Evolutionary conservation across 495 filamentous ascomycete species (phyloP).

Genomic region (Paragyromitra xinjiangensis): DNA sequence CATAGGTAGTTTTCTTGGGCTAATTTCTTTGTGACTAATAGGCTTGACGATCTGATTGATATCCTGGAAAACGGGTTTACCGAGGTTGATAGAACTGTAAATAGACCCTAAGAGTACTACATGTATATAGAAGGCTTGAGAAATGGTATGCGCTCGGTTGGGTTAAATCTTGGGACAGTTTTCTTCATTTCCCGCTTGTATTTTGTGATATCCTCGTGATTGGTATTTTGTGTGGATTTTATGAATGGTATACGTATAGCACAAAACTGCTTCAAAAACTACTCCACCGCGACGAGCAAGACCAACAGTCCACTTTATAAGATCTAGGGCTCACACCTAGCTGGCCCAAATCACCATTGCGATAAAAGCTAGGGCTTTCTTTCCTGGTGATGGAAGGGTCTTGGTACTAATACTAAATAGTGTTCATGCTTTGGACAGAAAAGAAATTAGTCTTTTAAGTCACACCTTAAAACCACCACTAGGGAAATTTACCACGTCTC

Average conservation of each 20-base stretch:
- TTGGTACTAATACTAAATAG: neutral
- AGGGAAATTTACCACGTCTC: neutral
- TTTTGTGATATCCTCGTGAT: neutral
- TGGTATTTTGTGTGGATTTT: neutral
- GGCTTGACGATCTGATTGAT: conserved; percentile 74
- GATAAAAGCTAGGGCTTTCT: neutral
- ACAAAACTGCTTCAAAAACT: neutral
- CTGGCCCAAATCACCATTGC: neutral
- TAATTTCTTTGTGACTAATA: conserved; percentile 63
- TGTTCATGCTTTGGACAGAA: conserved; percentile 2
- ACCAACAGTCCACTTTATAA: neutral
- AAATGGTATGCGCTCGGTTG: neutral
- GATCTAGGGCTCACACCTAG: neutral
- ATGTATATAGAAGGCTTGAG: neutral
- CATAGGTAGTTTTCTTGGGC: neutral
- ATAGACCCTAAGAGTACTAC: neutral
- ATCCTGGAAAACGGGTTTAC: conserved; percentile 75
- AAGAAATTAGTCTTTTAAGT: neutral
- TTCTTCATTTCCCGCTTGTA: neutral
- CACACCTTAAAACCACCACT: neutral
- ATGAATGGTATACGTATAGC: neutral
- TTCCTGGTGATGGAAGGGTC: neutral
- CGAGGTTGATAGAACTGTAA: conserved; percentile 55
- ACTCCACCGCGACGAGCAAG: neutral
- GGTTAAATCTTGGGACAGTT: neutral